Conservation (phyloP, 2,329 filamentous ascomycete species). For the Didymella pinodella region DNA sequence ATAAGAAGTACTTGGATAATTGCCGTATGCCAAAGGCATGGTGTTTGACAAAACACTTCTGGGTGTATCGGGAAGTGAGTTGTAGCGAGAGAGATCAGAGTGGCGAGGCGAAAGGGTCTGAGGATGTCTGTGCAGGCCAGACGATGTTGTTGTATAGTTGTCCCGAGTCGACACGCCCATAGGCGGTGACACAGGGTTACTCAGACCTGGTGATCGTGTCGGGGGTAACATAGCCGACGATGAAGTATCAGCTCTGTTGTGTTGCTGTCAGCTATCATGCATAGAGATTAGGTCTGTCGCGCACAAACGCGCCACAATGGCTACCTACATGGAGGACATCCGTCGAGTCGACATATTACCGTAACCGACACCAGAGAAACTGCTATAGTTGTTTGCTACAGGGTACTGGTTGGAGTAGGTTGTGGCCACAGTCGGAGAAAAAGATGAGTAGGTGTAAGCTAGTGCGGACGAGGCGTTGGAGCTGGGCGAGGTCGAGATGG, state of each 20-base stretch:
- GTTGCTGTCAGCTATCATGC: conserved; percentile 52
- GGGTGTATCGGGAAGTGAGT: conserved; percentile 48
- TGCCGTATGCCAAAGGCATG: conserved; percentile 42
- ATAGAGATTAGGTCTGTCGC: conserved; percentile 43
- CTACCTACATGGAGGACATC: conserved; percentile 56
- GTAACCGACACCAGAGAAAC: conserved; percentile 46
- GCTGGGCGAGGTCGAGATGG: conserved; percentile 61
- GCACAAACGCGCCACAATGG: conserved; percentile 46
- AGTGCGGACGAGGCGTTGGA: conserved; percentile 59
- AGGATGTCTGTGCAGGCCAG: conserved; percentile 46
- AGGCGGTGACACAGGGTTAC: conserved; percentile 53
- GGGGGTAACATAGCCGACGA: conserved; percentile 58
- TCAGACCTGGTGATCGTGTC: conserved; percentile 52
- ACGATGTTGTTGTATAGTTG: conserved; percentile 54
- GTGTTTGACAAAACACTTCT: conserved; percentile 46
- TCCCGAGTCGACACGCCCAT: conserved; percentile 53
- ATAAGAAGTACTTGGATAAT: conserved; percentile 28
- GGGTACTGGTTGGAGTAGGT: conserved; percentile 47
- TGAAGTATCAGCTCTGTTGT: conserved; percentile 55
- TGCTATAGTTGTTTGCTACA: conserved; percentile 49
- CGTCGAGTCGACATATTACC: conserved; percentile 52
- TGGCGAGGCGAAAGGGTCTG: conserved; percentile 48
- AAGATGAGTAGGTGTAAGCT: conserved; percentile 55
- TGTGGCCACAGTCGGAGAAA: conserved; percentile 39
- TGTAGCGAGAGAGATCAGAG: conserved; percentile 46